Percentiles rank a stretch among this genome's conserved stretches.
Evolutionary conservation across 2,329 filamentous ascomycete genomes (phyloP).

Genomic region (Hirsutella minnesotensis): DNA sequence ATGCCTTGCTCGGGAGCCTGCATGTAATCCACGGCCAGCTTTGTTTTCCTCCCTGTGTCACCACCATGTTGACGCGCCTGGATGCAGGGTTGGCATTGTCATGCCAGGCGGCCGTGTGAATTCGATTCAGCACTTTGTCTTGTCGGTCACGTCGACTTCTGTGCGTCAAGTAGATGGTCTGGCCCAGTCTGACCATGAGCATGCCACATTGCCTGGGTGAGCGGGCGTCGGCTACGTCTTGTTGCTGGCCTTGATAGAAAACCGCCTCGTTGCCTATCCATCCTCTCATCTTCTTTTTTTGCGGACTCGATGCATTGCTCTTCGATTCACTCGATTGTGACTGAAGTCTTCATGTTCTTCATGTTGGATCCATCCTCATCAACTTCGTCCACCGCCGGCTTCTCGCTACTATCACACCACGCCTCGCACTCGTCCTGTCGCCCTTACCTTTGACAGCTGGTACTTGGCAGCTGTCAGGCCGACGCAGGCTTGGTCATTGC

Average conservation of each 20-base stretch:
- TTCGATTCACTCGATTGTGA: too few species aligned
- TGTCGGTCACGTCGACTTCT: neutral
- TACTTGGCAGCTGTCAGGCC: too few species aligned
- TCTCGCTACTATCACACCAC: too few species aligned
- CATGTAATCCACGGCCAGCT: constrained; percentile 1
- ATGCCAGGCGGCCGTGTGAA: constrained; percentile 1
- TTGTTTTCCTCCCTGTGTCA: constrained; percentile 2
- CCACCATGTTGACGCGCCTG: neutral
- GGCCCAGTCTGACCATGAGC: neutral
- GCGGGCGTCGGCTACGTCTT: too few species aligned
- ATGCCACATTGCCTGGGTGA: neutral
- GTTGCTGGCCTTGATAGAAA: neutral
- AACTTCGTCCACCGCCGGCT: too few species aligned
- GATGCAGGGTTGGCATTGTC: constrained; percentile 3
- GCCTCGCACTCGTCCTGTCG: too few species aligned
- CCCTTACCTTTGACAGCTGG: too few species aligned
- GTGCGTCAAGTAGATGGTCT: neutral
- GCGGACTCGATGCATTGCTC: neutral
- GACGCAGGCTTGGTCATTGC: too few species aligned
- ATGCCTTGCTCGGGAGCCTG: constrained; percentile 1
- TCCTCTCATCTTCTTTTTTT: neutral
- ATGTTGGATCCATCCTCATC: too few species aligned
- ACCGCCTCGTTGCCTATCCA: neutral
- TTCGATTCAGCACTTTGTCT: neutral
- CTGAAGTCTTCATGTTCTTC: too few species aligned